Conservation (phyloP, 495 filamentous ascomycete species). For the Tetracladium setigerum region DNA sequence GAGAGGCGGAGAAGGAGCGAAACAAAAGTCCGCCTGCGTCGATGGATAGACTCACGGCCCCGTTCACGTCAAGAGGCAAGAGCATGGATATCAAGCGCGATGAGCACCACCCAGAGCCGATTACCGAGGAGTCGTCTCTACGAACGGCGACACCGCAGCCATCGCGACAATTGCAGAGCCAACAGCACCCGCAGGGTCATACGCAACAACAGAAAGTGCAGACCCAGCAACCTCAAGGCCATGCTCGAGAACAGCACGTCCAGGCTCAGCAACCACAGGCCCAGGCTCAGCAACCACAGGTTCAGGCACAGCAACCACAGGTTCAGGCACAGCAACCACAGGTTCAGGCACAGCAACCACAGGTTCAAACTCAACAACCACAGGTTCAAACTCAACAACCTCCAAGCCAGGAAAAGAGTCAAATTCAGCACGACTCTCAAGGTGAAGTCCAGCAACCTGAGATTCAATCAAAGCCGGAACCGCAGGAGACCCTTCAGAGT, state of each 20-base stretch:
- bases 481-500: too few species aligned
- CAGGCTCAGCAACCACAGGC: too few species aligned
- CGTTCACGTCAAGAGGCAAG: constrained; percentile 11
- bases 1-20: constrained; percentile 21
- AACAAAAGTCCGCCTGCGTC: constrained; percentile 23
- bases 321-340: too few species aligned
- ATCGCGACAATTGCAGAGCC: not conserved
- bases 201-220: too few species aligned
- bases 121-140: not conserved
- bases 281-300: too few species aligned
- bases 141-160: not conserved
- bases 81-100: constrained; percentile 21
- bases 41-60: constrained; percentile 10
- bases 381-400: not conserved
- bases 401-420: not conserved
- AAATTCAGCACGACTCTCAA: not conserved
- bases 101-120: constrained; percentile 3
- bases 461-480: not conserved
- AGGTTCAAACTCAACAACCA: not conserved
- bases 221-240: too few species aligned
- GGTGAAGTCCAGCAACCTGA: not conserved
- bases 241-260: too few species aligned
- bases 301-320: too few species aligned
- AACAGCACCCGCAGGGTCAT: not conserved
- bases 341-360: not conserved